Conservation (phyloP, 805 yeast species). For the Kuraishia floccosa region DNA sequence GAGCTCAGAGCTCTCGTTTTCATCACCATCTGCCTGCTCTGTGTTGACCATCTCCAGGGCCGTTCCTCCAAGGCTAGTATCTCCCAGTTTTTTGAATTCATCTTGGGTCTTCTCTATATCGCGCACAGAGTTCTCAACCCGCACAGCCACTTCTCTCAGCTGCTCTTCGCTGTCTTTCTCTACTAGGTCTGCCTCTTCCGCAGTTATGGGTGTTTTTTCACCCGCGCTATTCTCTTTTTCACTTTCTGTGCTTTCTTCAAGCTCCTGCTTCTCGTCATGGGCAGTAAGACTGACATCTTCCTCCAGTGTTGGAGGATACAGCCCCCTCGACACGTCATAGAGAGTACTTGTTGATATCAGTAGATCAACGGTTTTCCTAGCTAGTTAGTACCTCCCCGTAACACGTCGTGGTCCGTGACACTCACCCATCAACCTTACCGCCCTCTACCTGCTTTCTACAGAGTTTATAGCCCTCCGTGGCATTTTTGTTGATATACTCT, state of each 20-base stretch:
- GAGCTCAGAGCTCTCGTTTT: not conserved
- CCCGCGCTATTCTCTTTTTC: constrained; percentile 1
- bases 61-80: not conserved
- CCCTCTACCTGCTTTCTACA: no score
- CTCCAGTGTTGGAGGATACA: no score
- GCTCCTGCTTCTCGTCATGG: no score
- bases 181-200: constrained; percentile 4
- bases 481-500: no score
- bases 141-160: not conserved
- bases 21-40: not conserved
- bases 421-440: no score
- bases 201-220: not conserved
- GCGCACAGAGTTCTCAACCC: not conserved
- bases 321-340: no score
- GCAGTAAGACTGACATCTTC: no score
- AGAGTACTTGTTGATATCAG: no score
- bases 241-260: constrained; percentile 1
- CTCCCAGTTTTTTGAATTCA: not conserved
- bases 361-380: no score
- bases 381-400: no score
- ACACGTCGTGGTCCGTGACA: no score
- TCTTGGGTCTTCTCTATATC: not conserved
- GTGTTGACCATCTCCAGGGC: not conserved
- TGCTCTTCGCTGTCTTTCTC: constrained; percentile 4
- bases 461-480: no score